Conservation (phyloP, 805 yeast genomes). For the Starmera dryadoides region DNA sequence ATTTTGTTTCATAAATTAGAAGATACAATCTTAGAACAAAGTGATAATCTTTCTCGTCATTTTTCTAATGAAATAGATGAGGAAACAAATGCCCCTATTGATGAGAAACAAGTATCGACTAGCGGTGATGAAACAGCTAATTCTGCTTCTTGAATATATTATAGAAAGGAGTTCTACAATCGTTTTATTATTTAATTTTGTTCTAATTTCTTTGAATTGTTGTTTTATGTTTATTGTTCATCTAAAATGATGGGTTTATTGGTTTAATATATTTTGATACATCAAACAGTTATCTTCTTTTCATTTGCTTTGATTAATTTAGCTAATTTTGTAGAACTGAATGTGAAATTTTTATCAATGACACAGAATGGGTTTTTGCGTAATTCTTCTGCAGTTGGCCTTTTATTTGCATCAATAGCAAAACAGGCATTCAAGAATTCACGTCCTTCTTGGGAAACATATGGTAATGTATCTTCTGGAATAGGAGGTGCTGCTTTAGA, state of each 20-base stretch:
- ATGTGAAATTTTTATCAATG: conserved; percentile 35
- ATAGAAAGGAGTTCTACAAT: no score
- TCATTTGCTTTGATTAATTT: conserved; percentile 40
- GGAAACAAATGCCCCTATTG: no score
- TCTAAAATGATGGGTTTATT: no score
- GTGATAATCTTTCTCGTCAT: conserved; percentile 1
- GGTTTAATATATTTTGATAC: no score
- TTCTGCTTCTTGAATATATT: no score
- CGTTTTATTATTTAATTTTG: no score
- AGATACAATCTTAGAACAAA: conserved; percentile 1
- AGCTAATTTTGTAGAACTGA: conserved; percentile 48
- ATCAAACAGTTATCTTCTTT: conserved; percentile 15
- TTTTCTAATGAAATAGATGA: no score
- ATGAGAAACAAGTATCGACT: no score
- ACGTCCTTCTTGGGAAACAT: conserved; percentile 57
- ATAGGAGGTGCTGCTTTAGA: conserved; percentile 92
- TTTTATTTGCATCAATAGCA: conserved; percentile 62
- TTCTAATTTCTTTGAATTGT: no score
- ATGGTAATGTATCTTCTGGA: conserved; percentile 73
- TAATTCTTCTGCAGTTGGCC: conserved; percentile 81
- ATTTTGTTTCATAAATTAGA: conserved; percentile 24
- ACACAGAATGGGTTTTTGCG: conserved; percentile 46
- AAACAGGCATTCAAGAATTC: conserved; percentile 75
- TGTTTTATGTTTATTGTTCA: no score
- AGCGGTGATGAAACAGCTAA: no score